These are phyloP conservation scores for Phascolomyces articulosus DNA, from an alignment of 371 early-diverging fungal genomes.

Conservation along the genomic window DNA sequence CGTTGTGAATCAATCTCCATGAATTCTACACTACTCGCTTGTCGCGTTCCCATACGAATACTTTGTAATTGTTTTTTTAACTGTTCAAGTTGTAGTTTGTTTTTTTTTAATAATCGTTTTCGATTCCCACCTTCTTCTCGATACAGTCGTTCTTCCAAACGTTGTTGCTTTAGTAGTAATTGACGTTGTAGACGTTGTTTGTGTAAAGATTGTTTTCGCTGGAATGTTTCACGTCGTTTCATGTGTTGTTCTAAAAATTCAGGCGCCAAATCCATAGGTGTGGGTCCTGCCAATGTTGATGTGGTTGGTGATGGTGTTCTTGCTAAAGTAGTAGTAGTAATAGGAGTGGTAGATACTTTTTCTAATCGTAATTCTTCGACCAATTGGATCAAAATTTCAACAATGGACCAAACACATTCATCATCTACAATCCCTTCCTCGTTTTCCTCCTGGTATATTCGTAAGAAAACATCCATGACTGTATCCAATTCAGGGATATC, in stretches of 20 bases:
- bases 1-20: background rate
- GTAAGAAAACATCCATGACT: constrained; percentile 32
- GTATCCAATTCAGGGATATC: constrained; percentile 39
- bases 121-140: background rate
- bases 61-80: background rate
- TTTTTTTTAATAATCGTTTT: background rate
- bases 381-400: constrained; percentile 25
- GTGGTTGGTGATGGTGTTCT: background rate
- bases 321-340: background rate
- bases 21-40: no score
- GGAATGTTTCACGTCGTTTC: no score
- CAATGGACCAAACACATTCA: constrained; percentile 3
- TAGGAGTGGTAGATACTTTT: background rate
- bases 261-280: no score
- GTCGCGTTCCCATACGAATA: no score
- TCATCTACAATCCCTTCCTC: constrained; percentile 3
- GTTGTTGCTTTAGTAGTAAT: no score
- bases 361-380: constrained; percentile 27
- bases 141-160: background rate
- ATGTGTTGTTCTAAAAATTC: no score
- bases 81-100: background rate
- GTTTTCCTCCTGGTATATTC: background rate
- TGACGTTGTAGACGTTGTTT: no score
- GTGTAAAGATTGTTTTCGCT: no score
- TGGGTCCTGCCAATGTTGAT: background rate